These are phyloP conservation scores for Geranium brycei DNA, from an alignment of 345 rosid genomes.

Conservation along the genomic window DNA sequence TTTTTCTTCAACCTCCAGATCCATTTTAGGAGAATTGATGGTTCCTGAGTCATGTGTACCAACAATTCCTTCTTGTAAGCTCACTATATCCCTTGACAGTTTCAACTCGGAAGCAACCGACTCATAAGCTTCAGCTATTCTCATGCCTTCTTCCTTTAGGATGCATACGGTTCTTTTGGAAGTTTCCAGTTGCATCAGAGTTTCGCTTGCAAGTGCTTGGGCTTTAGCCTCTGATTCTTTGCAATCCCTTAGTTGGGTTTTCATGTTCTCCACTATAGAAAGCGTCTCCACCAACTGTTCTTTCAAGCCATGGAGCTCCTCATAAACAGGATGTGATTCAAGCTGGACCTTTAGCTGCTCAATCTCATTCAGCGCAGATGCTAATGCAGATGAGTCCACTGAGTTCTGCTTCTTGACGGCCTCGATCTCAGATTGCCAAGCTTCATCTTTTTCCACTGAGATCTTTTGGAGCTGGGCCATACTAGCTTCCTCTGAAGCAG, in stretches of 20 bases:
- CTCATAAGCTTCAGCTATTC: slow-evolving; percentile 45
- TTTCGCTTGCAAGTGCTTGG: slow-evolving; percentile 40
- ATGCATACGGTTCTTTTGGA: slow-evolving; percentile 57
- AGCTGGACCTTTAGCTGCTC: slow-evolving; percentile 57
- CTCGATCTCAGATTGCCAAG: slow-evolving; percentile 43
- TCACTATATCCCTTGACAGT: slow-evolving; percentile 44
- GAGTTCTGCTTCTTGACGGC: slow-evolving; percentile 45
- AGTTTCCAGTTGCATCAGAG: slow-evolving; percentile 61
- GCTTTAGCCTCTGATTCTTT: slow-evolving; percentile 75
- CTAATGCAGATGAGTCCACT: slow-evolving; percentile 36
- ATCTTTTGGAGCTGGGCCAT: slow-evolving; percentile 26
- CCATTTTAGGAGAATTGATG: slow-evolving; percentile 8
- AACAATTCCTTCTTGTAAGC: slow-evolving; percentile 39
- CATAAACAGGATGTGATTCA: slow-evolving; percentile 47
- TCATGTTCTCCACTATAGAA: slow-evolving; percentile 60
- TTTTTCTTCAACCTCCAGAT: slow-evolving; percentile 18
- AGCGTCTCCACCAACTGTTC: slow-evolving; percentile 49
- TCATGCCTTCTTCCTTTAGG: slow-evolving; percentile 45
- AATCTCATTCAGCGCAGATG: slow-evolving; percentile 58
- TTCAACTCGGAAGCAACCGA: slow-evolving; percentile 54
- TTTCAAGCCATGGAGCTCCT: slow-evolving; percentile 61
- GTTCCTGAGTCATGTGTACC: slow-evolving; percentile 20
- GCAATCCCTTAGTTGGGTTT: slow-evolving; percentile 52
- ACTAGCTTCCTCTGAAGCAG: slow-evolving; percentile 38
- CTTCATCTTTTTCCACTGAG: slow-evolving; percentile 36